Evolutionary conservation across 2,329 filamentous ascomycete species (phyloP).

Genomic region (Colletotrichum endophyticum): DNA sequence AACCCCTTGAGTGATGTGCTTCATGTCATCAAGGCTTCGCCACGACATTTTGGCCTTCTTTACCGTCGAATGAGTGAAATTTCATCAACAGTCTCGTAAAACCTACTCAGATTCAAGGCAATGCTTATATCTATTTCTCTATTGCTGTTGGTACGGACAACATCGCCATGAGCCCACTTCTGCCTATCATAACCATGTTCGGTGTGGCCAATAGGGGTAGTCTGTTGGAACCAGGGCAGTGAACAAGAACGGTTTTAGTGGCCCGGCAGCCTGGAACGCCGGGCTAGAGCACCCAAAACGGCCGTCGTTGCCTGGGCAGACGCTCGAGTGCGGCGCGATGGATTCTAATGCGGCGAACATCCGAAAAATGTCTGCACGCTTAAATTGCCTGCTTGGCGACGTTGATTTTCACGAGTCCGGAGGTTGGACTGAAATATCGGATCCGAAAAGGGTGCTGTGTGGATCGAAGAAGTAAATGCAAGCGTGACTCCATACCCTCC

Average conservation of each 20-base stretch:
- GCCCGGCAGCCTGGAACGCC: not conserved
- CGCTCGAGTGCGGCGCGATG: not conserved
- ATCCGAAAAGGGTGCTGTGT: not conserved
- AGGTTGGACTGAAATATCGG: not conserved
- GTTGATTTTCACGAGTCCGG: fast-evolving
- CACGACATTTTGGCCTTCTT: not conserved
- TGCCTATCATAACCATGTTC: not conserved
- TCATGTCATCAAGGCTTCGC: not conserved
- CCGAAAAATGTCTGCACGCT: not conserved
- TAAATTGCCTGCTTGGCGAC: not conserved
- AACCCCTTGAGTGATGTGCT: not conserved
- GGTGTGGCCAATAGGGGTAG: not conserved
- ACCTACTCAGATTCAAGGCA: not conserved
- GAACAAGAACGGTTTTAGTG: not conserved
- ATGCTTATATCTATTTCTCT: not conserved
- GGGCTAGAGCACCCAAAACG: not conserved
- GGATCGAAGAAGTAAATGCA: too few relatives aligned
- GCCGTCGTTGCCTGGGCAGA: not conserved
- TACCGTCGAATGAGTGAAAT: not conserved
- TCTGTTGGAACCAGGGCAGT: not conserved
- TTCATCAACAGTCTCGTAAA: not conserved
- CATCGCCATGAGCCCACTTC: not conserved
- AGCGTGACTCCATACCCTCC: too few relatives aligned
- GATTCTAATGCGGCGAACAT: not conserved
- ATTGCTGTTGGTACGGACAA: not conserved